phyloP scores from a whole-genome alignment of 352 stramenopile species.

The Phytophthora capsici region DNA sequence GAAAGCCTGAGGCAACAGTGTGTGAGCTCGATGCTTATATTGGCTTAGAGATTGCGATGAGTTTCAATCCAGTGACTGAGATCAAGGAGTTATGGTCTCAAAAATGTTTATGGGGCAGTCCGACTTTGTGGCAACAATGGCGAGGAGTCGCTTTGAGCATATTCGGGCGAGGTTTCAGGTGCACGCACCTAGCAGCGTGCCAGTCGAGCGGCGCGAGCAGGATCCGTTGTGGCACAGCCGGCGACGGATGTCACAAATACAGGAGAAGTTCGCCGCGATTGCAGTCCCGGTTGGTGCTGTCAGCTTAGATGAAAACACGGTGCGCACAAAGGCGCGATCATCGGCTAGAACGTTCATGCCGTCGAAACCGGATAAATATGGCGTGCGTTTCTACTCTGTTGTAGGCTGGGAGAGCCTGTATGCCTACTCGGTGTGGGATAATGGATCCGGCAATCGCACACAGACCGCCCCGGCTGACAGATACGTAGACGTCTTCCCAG shows the following conservation, averaged over 20 bases:
- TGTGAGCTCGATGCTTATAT: conserved; percentile 17
- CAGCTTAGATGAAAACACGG: neutral
- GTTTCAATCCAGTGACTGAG: conserved; percentile 8
- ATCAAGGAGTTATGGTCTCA: conserved; percentile 21
- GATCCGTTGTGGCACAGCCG: conserved; percentile 17
- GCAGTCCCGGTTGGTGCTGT: conserved; percentile 6
- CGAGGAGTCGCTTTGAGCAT: conserved; percentile 3
- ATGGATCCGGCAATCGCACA: conserved; percentile 7
- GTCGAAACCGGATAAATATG: neutral
- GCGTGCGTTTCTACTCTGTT: neutral
- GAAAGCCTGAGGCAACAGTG: neutral
- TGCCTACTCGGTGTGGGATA: conserved; percentile 7
- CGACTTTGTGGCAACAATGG: conserved; percentile 5
- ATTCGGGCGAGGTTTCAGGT: conserved; percentile 11
- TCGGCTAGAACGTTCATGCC: neutral
- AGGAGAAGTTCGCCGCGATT: conserved; percentile 4
- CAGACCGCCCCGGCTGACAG: neutral
- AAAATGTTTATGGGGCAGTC: conserved; percentile 13
- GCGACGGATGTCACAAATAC: neutral
- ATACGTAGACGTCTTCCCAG: conserved; percentile 9
- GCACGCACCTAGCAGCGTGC: conserved; percentile 1
- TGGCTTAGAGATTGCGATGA: conserved; percentile 15
- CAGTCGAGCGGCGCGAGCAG: neutral
- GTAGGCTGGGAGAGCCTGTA: neutral
- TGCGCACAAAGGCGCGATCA: neutral